These are phyloP conservation scores for Scenedesmus sp. DNA, from an alignment of 163 green algal genomes.

Conservation along the genomic window DNA sequence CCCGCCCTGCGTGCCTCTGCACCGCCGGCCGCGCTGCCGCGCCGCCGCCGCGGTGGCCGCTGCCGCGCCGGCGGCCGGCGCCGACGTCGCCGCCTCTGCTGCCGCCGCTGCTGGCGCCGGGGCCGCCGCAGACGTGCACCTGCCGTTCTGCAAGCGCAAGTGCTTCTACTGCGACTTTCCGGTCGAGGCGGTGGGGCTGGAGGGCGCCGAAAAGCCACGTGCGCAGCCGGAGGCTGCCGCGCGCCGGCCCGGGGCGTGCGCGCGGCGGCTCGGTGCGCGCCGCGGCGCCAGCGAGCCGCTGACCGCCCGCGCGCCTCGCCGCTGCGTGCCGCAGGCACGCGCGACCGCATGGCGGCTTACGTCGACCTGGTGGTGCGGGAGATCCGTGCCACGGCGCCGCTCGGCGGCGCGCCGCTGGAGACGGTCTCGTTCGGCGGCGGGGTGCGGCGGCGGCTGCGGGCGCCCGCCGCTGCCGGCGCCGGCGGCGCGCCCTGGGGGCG, in stretches of 20 bases:
- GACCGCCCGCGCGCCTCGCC: no score
- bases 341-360: slow-evolving; percentile 71
- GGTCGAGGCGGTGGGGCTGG: slow-evolving; percentile 75
- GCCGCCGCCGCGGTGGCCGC: no score
- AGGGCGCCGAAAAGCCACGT: slow-evolving; percentile 36
- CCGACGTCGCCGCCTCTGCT: no score
- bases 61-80: no score
- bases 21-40: no score
- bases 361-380: slow-evolving; percentile 78
- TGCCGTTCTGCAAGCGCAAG: slow-evolving; percentile 96
- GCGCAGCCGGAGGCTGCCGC: not conserved
- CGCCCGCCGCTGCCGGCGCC: no score
- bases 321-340: slow-evolving; percentile 33
- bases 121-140: slow-evolving; percentile 84
- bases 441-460: slow-evolving; percentile 48
- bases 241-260: no score
- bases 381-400: slow-evolving; percentile 59
- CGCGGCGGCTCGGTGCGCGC: no score
- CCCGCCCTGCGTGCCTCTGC: no score
- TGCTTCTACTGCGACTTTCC: slow-evolving; percentile 99
- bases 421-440: slow-evolving; percentile 95
- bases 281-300: no score
- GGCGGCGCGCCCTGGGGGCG: no score
- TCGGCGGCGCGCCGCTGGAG: slow-evolving; percentile 57
- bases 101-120: no score